Conservation (phyloP, 176 grass and related monocot species). For the Eremochloa ophiuroides region DNA sequence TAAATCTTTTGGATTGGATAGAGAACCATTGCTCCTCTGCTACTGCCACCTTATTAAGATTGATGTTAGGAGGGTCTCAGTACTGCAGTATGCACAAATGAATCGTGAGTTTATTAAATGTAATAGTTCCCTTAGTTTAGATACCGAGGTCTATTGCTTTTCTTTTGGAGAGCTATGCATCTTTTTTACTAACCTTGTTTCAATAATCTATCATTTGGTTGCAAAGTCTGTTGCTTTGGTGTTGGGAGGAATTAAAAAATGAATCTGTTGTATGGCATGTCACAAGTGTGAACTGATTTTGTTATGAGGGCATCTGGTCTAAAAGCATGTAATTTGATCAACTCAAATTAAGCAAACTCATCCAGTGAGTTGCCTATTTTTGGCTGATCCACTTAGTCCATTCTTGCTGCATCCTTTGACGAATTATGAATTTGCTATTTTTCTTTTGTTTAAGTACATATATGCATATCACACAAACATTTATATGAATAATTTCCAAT, state of each 20-base stretch:
- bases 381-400: background rate
- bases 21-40: background rate
- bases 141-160: background rate
- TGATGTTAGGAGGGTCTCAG: background rate
- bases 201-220: background rate
- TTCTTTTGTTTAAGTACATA: background rate
- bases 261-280: background rate
- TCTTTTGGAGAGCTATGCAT: background rate
- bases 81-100: background rate
- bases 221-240: background rate
- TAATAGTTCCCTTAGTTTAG: background rate
- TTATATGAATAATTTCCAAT: background rate
- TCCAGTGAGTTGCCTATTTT: background rate
- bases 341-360: background rate
- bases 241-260: background rate
- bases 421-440: background rate
- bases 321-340: background rate
- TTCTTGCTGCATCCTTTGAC: background rate
- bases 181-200: background rate
- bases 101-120: background rate
- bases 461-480: background rate
- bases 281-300: background rate
- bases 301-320: background rate
- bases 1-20: background rate
- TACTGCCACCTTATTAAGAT: background rate